Evolutionary conservation across 768 basidiomycete genomes (phyloP).

Genomic region (Pholiota conissans): DNA sequence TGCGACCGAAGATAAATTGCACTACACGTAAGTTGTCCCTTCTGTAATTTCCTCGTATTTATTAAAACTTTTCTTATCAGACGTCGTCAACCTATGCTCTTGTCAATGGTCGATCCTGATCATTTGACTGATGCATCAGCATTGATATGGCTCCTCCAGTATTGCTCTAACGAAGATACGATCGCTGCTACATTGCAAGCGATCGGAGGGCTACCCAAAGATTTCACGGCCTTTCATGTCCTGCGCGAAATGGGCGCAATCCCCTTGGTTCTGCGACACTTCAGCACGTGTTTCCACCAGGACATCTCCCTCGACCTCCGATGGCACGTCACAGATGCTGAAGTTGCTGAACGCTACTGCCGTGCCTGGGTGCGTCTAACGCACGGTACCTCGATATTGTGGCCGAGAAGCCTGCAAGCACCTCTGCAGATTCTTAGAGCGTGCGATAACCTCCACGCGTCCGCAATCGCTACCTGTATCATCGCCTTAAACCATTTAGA

Average conservation of each 20-base stretch:
- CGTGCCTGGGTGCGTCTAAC: slow-evolving; percentile 41
- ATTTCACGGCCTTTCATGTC: slow-evolving; percentile 36
- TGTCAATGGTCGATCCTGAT: slow-evolving; percentile 14
- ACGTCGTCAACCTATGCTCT: slow-evolving; percentile 10
- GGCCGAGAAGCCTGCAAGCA: slow-evolving; percentile 34
- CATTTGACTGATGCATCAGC: slow-evolving; percentile 37
- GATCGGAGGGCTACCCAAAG: slow-evolving; percentile 37
- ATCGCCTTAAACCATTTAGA: slow-evolving; percentile 36
- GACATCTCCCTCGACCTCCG: slow-evolving; percentile 34
- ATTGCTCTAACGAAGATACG: slow-evolving; percentile 32
- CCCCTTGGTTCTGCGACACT: slow-evolving; percentile 31
- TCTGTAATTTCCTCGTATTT: not conserved
- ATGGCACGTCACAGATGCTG: slow-evolving; percentile 36
- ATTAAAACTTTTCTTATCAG: not conserved
- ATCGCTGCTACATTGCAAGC: slow-evolving; percentile 32
- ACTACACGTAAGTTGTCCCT: slow-evolving; percentile 3
- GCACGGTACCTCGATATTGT: slow-evolving; percentile 31
- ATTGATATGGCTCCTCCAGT: slow-evolving; percentile 37
- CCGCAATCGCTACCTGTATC: slow-evolving; percentile 35
- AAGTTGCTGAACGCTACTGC: slow-evolving; percentile 36
- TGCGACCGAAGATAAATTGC: slow-evolving; percentile 7
- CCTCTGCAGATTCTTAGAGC: slow-evolving; percentile 35
- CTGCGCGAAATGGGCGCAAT: slow-evolving; percentile 37
- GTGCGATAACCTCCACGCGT: slow-evolving; percentile 26
- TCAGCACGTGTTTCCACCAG: slow-evolving; percentile 37